Conservation (phyloP, 2,329 filamentous ascomycete genomes). For the Colletotrichum orchidophilum region DNA sequence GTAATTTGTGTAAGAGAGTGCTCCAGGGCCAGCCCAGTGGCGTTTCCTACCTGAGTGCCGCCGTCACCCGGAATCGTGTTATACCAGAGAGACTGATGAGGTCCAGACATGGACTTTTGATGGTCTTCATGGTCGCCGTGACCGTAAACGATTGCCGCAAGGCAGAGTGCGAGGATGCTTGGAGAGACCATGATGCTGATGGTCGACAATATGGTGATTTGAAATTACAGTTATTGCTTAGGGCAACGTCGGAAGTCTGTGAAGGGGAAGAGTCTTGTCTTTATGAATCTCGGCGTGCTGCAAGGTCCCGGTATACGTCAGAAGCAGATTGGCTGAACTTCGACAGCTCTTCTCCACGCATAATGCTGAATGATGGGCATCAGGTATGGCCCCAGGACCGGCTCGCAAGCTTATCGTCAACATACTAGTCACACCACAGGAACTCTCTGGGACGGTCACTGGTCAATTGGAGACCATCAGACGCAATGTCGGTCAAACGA, state of each 20-base stretch:
- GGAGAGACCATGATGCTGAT: slow-evolving; percentile 40
- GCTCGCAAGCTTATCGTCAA: slow-evolving; percentile 28
- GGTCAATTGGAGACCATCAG: slow-evolving; percentile 20
- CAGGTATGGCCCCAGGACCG: slow-evolving; percentile 7
- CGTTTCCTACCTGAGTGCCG: slow-evolving; percentile 73
- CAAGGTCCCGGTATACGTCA: not conserved
- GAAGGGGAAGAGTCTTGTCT: slow-evolving; percentile 2
- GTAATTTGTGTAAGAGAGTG: not conserved
- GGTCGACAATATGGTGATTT: not conserved
- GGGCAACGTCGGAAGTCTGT: not conserved
- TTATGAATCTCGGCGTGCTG: slow-evolving; percentile 23
- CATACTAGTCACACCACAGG: slow-evolving; percentile 10
- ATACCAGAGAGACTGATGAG: slow-evolving; percentile 82
- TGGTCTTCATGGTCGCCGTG: slow-evolving; percentile 70
- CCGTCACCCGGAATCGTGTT: slow-evolving; percentile 84
- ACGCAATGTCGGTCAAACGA: slow-evolving; percentile 2
- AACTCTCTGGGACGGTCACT: slow-evolving; percentile 6
- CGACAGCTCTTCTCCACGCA: slow-evolving; percentile 25
- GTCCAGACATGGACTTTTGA: slow-evolving; percentile 72
- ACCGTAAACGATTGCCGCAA: slow-evolving; percentile 62
- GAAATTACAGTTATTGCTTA: not conserved
- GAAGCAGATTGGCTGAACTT: slow-evolving; percentile 17
- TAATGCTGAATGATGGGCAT: slow-evolving; percentile 1
- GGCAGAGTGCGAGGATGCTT: slow-evolving; percentile 47
- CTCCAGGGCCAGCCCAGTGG: not conserved